Evolutionary conservation across 257 asterid genomes (phyloP).

Genomic region (Jacaranda copaia): DNA sequence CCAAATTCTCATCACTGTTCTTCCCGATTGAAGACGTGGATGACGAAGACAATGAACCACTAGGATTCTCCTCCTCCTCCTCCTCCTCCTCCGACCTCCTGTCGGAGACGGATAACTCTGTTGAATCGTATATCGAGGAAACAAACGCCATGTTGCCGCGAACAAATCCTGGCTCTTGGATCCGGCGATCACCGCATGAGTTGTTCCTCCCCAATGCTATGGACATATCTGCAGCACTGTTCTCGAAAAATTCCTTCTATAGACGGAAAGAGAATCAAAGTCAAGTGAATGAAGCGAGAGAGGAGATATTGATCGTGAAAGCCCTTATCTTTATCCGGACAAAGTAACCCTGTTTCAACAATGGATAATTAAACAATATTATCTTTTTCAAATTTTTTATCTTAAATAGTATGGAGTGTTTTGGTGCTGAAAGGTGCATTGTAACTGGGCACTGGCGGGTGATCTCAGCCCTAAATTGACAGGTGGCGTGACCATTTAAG

Average conservation of each 20-base stretch:
- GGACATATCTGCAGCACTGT: conserved; percentile 43
- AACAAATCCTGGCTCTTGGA: conserved; percentile 48
- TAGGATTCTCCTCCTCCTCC: conserved; percentile 37
- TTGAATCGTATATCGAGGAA: conserved; percentile 41
- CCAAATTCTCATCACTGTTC: conserved; percentile 52
- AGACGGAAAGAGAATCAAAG: conserved; percentile 26
- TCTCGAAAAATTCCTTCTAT: conserved; percentile 25
- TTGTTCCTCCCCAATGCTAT: conserved; percentile 53
- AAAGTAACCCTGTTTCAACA: conserved; percentile 45
- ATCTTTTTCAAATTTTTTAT: conserved; percentile 40
- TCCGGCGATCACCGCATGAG: conserved; percentile 48
- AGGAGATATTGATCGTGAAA: conserved; percentile 39
- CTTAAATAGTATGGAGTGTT: conserved; percentile 19
- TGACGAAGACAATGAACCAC: conserved; percentile 44
- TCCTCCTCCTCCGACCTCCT: conserved; percentile 28
- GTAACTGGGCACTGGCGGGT: conserved; percentile 4
- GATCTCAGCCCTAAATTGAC: conserved; percentile 2
- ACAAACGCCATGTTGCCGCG: conserved; percentile 39
- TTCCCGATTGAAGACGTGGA: conserved; percentile 60
- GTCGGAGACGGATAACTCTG: conserved; percentile 38
- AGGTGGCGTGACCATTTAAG: too few relatives aligned
- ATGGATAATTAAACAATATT: conserved; percentile 59
- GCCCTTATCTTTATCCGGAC: conserved; percentile 75
- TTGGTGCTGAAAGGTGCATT: conserved; percentile 13
- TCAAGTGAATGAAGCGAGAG: conserved; percentile 27